A percentile compares a stretch with the other conserved stretches of the same genome.
Conservation (phyloP, 2,329 filamentous ascomycete species). For the Hypoxylon sp. region DNA sequence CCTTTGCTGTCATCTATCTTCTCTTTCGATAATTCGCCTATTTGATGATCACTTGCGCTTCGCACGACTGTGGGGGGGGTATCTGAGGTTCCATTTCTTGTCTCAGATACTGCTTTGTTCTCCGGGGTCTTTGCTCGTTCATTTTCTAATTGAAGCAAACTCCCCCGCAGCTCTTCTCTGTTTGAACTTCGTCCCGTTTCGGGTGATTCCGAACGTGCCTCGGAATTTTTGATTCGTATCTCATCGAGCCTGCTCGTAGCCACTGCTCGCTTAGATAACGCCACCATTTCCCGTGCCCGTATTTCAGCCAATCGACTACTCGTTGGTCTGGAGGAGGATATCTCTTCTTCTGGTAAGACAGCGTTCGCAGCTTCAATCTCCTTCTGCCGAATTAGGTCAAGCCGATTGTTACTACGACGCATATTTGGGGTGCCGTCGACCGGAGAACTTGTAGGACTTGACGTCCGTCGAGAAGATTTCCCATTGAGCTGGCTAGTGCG, state of each 20-base stretch:
- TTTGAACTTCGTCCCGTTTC: constrained; percentile 55
- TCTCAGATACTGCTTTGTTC: background rate
- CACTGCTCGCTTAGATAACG: constrained; percentile 63
- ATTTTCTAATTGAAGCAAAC: constrained; percentile 15
- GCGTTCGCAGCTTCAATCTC: constrained; percentile 54
- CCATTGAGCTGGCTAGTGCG: constrained; percentile 55
- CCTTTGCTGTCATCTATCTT: constrained; percentile 37
- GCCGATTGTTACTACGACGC: constrained; percentile 55
- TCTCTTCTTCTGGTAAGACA: constrained; percentile 46
- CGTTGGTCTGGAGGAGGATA: constrained; percentile 37
- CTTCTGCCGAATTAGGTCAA: constrained; percentile 56
- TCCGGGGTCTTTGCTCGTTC: constrained; percentile 20
- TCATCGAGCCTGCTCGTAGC: constrained; percentile 68
- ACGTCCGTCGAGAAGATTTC: constrained; percentile 23
- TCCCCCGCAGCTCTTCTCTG: constrained; percentile 46
- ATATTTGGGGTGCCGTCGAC: constrained; percentile 37
- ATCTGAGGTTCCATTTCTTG: constrained; percentile 15
- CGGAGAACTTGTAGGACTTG: constrained; percentile 25
- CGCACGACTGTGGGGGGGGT: constrained; percentile 19
- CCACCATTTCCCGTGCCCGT: constrained; percentile 60
- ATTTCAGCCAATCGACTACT: constrained; percentile 68
- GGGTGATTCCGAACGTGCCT: constrained; percentile 60
- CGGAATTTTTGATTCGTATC: constrained; percentile 66
- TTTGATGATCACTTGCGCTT: constrained; percentile 26
- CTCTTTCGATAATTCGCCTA: constrained; percentile 29